Evolutionary conservation across 306 rosid species (phyloP), one percentile per base, ranked within the genome.

Genomic region (barrel medic (Medicago truncatula)): DNA sequence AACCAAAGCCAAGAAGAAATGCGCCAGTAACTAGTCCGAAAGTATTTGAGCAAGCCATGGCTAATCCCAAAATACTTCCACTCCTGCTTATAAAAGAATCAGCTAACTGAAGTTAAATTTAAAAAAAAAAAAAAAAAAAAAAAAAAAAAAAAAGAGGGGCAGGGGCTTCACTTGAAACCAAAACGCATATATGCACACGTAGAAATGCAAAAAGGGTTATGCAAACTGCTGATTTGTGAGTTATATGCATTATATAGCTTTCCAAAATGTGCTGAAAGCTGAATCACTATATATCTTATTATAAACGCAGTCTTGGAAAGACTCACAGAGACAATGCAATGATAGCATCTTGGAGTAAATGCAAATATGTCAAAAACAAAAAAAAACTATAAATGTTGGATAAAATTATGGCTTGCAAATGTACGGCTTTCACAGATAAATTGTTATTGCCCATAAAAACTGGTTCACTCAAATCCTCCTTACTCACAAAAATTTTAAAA

Each of bases 11-110:
- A 75, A 95, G 97, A 82, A 95, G 99, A 85, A 95, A 95, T 59
- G 97, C 99, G 65, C 99, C 99, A 17, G 99, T 95, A 53, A 95
- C 99, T 65, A 95, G 90, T 83, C 99, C 99, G 69, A 95, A 95
- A 75, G 99, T 95, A 80, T 95, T 95, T 3, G 99, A 95, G 83
- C 96, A 92, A 38, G 88, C 99, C 99, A 95, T 95, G 83, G 99
- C 97, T 4, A 92, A 89, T 65, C 96, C 99, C 76, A 88, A 81
- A 81, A 95, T 81, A 84, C 85, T 28, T 73, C 93, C 83, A 18
- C 9, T 73, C 99, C 99, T 95, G 91, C 70, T 81, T 36, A 69
- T 46, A 66, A 21, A 77, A 67, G 81, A 47, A 64, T 36, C 77
- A 75, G 76, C 72, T 71, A 69, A 70, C 58, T 25, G 59, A 39